Base-by-base conservation (phyloP, 768 basidiomycete genomes). In the Candolleomyces eurysporus region DNA sequence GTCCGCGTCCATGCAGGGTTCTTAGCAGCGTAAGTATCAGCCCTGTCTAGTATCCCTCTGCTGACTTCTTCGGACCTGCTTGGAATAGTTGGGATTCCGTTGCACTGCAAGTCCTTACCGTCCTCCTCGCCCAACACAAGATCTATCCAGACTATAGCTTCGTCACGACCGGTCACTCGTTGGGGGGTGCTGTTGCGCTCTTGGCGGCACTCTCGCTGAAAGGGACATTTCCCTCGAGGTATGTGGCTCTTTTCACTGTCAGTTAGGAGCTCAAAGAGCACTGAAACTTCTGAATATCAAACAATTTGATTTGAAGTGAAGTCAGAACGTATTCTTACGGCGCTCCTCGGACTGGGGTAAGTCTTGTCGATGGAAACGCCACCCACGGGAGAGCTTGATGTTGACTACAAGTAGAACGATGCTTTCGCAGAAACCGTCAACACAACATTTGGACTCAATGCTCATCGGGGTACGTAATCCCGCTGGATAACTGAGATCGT, bases 161-260 rank as follows among this genome's bases (percentile, higher is more conserved):
- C 36, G 77, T 81, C 9, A 79, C 79, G 0, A 74, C 75, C 5
- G 85, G 85, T 0, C 85, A 86, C 65, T 85, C 84, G 1, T 69
- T 85, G 10, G 85, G 85, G 10, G 85, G 83, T 7, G 72, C 83
- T 0, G 67, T 86, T 5, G 77, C 85, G 1, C 73, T 80, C 3
- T 69, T 85, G 1, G 81, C 78, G 1, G 81, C 81, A 3, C 71
- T 84, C 14, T 71, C 78, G 3, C 59, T 84, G 19, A 75, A 76
- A 57, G 72, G 76, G 51, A 76, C 78, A 48, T 80, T 82, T 63
- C 72, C 74, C 1, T 72, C 72, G 21, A 68, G 49, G 73, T 76
- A 68, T 31, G 73, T 71, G 9, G 13, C 36, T 55, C 39, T 46
- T 48, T 46, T 26, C 8, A 7, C 45, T 53, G 36, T 39, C 43